phyloP scores from a whole-genome alignment of 768 basidiomycete species.

The Pulveroboletus ravenelii region DNA sequence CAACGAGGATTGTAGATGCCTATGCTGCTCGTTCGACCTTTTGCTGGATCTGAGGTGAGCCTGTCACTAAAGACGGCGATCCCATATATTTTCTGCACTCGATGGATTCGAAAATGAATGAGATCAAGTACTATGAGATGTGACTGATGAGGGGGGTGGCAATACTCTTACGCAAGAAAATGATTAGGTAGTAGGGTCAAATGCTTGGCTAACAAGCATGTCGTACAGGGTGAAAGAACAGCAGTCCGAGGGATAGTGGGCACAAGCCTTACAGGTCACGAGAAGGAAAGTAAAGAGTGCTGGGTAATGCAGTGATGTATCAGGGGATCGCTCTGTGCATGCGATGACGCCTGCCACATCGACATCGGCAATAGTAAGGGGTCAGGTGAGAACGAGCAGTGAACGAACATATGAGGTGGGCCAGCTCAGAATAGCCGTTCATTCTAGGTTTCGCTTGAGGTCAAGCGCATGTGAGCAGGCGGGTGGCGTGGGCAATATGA shows the following conservation, averaged over 20 bases:
- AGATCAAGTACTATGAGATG: not conserved
- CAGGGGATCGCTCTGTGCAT: not conserved
- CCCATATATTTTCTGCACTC: not conserved
- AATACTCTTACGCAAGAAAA: conserved; percentile 17
- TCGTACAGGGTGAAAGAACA: conserved; percentile 17
- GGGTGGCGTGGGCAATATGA: conserved; percentile 3
- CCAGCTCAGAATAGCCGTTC: conserved; percentile 3
- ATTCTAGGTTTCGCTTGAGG: conserved; percentile 11
- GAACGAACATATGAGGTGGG: not conserved
- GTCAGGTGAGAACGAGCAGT: not conserved
- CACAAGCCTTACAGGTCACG: not conserved
- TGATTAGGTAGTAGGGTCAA: conserved; percentile 15
- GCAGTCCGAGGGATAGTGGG: not conserved
- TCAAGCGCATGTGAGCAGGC: not conserved
- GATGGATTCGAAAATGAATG: not conserved
- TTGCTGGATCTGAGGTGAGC: not conserved
- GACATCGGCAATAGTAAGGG: conserved; percentile 3
- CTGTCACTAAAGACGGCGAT: too few relatives aligned
- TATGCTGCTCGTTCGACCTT: too few relatives aligned
- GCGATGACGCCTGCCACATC: not conserved
- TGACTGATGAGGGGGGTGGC: conserved; percentile 2
- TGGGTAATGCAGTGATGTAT: not conserved
- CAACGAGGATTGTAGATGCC: too few relatives aligned
- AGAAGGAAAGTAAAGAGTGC: not conserved
- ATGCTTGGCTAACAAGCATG: conserved; percentile 3